Conservation (phyloP, 2,329 filamentous ascomycete species). For the Phaeosphaeria sp. region DNA sequence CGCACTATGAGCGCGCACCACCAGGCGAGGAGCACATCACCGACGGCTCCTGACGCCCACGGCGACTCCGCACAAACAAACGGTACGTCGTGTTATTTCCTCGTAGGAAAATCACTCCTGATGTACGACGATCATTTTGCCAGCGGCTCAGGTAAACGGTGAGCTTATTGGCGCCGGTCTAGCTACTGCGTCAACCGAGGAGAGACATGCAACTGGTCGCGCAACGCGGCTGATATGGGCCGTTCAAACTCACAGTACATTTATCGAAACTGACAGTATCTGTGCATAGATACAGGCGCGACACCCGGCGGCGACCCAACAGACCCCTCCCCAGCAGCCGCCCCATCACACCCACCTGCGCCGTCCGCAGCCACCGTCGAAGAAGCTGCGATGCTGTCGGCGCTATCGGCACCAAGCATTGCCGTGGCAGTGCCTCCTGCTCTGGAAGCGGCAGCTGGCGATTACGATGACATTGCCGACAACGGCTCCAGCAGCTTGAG, state of each 20-base stretch:
- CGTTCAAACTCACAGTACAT: not conserved
- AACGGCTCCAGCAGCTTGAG: slow-evolving; percentile 84
- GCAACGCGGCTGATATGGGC: slow-evolving; percentile 1
- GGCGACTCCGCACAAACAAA: slow-evolving; percentile 22
- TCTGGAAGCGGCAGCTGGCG: slow-evolving; percentile 16
- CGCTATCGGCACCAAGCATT: slow-evolving; percentile 30
- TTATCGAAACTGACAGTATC: slow-evolving; percentile 12
- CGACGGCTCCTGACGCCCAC: slow-evolving; percentile 36
- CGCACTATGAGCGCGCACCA: slow-evolving; percentile 51
- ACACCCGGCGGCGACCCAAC: slow-evolving; percentile 18
- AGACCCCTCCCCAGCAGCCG: slow-evolving; percentile 49
- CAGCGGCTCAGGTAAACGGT: not conserved
- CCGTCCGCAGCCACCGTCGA: slow-evolving; percentile 21
- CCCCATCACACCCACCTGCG: slow-evolving; percentile 50
- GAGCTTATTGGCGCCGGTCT: slow-evolving; percentile 11
- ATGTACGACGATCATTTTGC: not conserved
- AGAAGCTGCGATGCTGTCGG: slow-evolving; percentile 30
- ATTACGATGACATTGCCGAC: slow-evolving; percentile 60
- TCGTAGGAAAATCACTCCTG: not conserved
- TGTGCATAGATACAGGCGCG: slow-evolving; percentile 18
- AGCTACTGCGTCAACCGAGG: slow-evolving; percentile 28
- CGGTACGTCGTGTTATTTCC: slow-evolving; percentile 25
- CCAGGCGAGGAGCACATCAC: slow-evolving; percentile 46
- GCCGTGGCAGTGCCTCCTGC: slow-evolving; percentile 21
- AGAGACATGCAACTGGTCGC: slow-evolving; percentile 19